These are phyloP conservation scores for Paspalum vaginatum DNA, from an alignment of 176 grass and related monocot genomes.

Conservation along the genomic window DNA sequence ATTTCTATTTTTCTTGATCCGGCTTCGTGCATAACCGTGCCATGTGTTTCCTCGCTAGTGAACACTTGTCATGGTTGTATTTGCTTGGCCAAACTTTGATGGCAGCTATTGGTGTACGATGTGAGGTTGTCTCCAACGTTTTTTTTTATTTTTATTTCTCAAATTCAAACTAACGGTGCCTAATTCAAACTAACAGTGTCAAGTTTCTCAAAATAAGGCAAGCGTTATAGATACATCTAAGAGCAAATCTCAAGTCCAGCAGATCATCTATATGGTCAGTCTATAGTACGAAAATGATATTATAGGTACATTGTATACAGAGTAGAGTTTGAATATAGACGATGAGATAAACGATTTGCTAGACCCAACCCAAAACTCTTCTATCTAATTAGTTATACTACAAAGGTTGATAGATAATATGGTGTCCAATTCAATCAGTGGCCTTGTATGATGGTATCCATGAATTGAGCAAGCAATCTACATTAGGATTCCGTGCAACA, in stretches of 20 bases:
- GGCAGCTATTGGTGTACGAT: neutral
- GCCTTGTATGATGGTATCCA: neutral
- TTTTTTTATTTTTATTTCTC: too few species aligned
- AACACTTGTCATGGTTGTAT: neutral
- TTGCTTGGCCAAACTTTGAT: neutral
- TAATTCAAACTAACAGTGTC: too few species aligned
- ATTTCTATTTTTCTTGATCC: neutral
- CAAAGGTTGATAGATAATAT: neutral
- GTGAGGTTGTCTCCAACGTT: too few species aligned
- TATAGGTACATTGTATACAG: too few species aligned
- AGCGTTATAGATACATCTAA: neutral
- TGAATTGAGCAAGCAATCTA: neutral
- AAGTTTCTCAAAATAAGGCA: too few species aligned
- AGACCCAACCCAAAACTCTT: too few species aligned
- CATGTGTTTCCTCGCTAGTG: neutral
- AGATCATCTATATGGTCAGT: too few species aligned
- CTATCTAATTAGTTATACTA: neutral
- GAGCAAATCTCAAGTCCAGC: neutral
- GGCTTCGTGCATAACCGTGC: slow-evolving; percentile 16
- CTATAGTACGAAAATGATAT: too few species aligned
- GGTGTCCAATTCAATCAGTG: neutral
- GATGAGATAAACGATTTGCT: too few species aligned
- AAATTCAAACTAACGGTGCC: too few species aligned
- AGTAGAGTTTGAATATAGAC: too few species aligned
- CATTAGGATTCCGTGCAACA: neutral